phyloP scores from a whole-genome alignment of 176 grass and related monocot species.

The Phyllostachys edulis region DNA sequence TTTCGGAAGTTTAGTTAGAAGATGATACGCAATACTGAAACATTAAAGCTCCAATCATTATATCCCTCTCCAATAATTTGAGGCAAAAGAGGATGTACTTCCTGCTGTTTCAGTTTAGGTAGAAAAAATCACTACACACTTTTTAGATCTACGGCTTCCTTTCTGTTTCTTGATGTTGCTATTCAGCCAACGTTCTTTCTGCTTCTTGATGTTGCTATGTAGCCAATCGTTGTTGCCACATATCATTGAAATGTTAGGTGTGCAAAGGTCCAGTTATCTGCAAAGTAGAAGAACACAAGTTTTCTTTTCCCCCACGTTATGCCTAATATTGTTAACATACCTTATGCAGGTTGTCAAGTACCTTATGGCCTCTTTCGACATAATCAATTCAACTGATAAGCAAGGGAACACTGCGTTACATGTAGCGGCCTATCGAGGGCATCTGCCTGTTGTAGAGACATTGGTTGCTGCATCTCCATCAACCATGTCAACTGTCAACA shows the following conservation, averaged over 20 bases:
- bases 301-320: background rate
- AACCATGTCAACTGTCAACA: constrained; percentile 47
- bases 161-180: constrained; percentile 2
- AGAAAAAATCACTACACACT: background rate
- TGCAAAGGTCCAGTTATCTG: background rate
- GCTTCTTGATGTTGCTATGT: constrained; percentile 11
- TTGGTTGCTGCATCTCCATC: constrained; percentile 60
- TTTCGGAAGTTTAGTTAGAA: background rate
- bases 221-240: constrained; percentile 17
- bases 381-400: constrained; percentile 64
- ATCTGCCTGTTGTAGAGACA: constrained; percentile 60
- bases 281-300: background rate
- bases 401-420: constrained; percentile 90
- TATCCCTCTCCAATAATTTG: constrained; percentile 8
- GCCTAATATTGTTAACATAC: background rate
- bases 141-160: background rate
- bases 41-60: background rate
- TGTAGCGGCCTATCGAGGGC: constrained; percentile 79
- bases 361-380: constrained; percentile 54
- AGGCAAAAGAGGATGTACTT: background rate
- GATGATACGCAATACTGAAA: background rate
- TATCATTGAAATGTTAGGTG: constrained; percentile 13
- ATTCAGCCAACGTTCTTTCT: background rate
- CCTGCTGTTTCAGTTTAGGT: background rate
- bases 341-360: constrained; percentile 67